Evolutionary conservation across 2,329 filamentous ascomycete species (phyloP).

Genomic region (Fusarium setosum): DNA sequence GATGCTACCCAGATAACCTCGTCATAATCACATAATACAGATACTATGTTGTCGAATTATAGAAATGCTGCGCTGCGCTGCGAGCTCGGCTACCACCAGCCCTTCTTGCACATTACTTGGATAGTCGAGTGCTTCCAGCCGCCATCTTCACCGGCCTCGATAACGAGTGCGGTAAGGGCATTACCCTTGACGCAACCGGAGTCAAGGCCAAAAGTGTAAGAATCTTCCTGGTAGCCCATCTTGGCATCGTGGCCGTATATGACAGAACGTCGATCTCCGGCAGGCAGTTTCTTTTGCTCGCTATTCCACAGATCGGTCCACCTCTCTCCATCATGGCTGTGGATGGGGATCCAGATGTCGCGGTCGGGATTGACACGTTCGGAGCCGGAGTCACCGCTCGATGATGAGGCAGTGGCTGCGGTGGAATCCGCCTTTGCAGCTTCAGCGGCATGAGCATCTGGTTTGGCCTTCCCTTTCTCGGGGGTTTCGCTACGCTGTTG

Average conservation of each 20-base stretch:
- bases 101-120: constrained; percentile 54
- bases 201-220: constrained; percentile 87
- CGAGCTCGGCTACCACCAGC: constrained; percentile 28
- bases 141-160: constrained; percentile 62
- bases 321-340: constrained; percentile 64
- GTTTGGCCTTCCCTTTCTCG: background rate
- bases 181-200: constrained; percentile 83
- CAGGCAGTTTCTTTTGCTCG: constrained; percentile 52
- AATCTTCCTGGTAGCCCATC: constrained; percentile 68
- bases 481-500: constrained; percentile 14
- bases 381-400: background rate
- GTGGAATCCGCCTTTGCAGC: background rate
- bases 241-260: constrained; percentile 91
- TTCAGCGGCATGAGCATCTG: constrained; percentile 8
- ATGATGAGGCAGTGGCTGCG: too few relatives aligned
- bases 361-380: constrained; percentile 42
- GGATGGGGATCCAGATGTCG: constrained; percentile 50
- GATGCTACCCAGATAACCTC: background rate
- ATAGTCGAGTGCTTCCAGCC: constrained; percentile 51
- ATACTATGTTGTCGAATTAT: background rate
- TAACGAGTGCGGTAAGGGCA: constrained; percentile 79
- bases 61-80: background rate
- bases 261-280: constrained; percentile 68
- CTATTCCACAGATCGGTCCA: constrained; percentile 76
- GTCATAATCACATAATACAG: constrained; percentile 4